These are phyloP conservation scores for Gossypium trilobum DNA, from an alignment of 441 rosid genomes.

Conservation along the genomic window DNA sequence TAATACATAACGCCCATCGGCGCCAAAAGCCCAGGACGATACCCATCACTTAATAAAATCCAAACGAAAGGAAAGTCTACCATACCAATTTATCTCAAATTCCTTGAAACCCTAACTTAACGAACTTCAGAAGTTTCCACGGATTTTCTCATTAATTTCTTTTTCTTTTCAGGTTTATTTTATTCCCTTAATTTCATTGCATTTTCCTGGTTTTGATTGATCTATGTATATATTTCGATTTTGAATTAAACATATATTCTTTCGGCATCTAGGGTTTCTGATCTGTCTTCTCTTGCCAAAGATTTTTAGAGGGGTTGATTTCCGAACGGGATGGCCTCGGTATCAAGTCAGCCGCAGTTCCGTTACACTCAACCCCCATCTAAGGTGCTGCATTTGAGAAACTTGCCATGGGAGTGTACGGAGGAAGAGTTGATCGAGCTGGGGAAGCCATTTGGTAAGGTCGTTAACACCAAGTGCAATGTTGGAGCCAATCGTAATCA, in stretches of 20 bases:
- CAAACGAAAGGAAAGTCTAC: not conserved
- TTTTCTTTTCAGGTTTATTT: too few species aligned
- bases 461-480: slow-evolving; percentile 93
- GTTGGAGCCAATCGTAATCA: slow-evolving; percentile 96
- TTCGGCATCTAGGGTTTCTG: slow-evolving; percentile 1
- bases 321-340: slow-evolving; percentile 65
- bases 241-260: not conserved
- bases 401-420: slow-evolving; percentile 98
- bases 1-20: not conserved
- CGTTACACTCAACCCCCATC: slow-evolving; percentile 97
- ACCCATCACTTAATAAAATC: too few species aligned
- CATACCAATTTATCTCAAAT: not conserved
- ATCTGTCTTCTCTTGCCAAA: not conserved
- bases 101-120: not conserved
- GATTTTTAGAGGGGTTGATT: slow-evolving; percentile 12
- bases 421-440: slow-evolving; percentile 90
- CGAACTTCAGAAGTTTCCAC: not conserved
- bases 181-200: too few species aligned
- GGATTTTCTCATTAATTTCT: not conserved
- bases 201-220: too few species aligned
- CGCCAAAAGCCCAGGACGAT: too few species aligned
- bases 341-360: slow-evolving; percentile 93
- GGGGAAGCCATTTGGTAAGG: slow-evolving; percentile 92
- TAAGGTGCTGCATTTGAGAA: slow-evolving; percentile 93
- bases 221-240: too few species aligned